Conservation (phyloP, 805 yeast species). For the Cyberlindnera saturnus region DNA sequence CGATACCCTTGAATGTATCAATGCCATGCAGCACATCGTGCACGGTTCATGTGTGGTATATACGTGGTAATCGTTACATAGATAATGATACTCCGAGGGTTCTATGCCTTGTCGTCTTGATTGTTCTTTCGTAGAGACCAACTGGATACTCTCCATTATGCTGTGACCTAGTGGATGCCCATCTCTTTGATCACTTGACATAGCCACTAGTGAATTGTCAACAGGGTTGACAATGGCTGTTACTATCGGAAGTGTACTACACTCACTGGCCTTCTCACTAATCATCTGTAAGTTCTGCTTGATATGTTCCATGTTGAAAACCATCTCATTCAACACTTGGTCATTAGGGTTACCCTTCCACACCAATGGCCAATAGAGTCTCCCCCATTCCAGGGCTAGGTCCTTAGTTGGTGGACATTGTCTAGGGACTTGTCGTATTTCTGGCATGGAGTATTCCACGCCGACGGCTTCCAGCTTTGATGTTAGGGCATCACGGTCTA, state of each 20-base stretch:
- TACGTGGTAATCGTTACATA: constrained; percentile 72
- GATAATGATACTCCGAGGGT: constrained; percentile 34
- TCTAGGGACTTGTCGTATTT: constrained; percentile 41
- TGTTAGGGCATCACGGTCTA: constrained; percentile 23
- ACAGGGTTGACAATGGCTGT: constrained; percentile 61
- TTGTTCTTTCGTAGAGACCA: constrained; percentile 53
- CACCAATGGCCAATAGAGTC: constrained; percentile 73
- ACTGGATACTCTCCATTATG: constrained; percentile 62
- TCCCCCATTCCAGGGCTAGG: constrained; percentile 60
- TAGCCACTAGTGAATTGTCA: constrained; percentile 33
- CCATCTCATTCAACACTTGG: constrained; percentile 55
- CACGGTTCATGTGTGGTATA: constrained; percentile 96
- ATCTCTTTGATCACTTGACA: constrained; percentile 34
- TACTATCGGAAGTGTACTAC: constrained; percentile 39
- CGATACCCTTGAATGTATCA: constrained; percentile 81
- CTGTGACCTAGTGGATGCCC: constrained; percentile 63
- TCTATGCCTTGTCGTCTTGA: constrained; percentile 27
- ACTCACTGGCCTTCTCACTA: constrained; percentile 23
- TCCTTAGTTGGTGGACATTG: constrained; percentile 68
- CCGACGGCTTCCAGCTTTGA: constrained; percentile 11
- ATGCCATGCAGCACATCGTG: constrained; percentile 94
- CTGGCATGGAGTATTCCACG: constrained; percentile 19
- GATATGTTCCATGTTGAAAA: constrained; percentile 42
- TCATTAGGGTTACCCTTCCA: constrained; percentile 92
- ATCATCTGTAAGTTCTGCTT: constrained; percentile 25